Percentiles rank a stretch among this genome's conserved stretches.
Evolutionary conservation across 768 basidiomycete species (phyloP).

Genomic region (Clitopilus passeckerianus): DNA sequence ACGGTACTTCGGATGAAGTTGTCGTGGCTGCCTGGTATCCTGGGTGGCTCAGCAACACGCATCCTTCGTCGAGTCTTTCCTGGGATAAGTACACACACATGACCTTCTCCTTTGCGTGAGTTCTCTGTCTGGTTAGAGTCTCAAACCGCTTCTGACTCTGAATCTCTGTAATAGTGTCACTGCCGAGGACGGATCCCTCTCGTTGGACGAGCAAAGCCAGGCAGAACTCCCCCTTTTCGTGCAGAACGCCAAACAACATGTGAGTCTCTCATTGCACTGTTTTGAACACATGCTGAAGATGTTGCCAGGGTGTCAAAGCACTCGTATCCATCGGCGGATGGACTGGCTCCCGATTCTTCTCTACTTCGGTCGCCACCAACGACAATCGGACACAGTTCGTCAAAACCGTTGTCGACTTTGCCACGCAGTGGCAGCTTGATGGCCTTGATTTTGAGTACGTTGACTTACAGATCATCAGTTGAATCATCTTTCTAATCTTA

Average conservation of each 20-base stretch:
- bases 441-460: conserved; percentile 53
- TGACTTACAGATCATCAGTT: not conserved
- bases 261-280: conserved; percentile 12
- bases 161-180: conserved; percentile 27
- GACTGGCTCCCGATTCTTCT: conserved; percentile 61
- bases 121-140: not conserved
- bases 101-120: conserved; percentile 47
- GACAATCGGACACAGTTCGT: conserved; percentile 60
- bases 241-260: conserved; percentile 34
- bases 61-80: conserved; percentile 38
- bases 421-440: conserved; percentile 44
- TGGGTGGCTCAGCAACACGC: conserved; percentile 38
- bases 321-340: conserved; percentile 67
- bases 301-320: conserved; percentile 46
- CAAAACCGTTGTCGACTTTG: conserved; percentile 48
- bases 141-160: not conserved
- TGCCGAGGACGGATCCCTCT: conserved; percentile 23
- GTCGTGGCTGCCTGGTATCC: conserved; percentile 54
- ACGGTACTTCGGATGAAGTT: conserved; percentile 20
- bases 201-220: conserved; percentile 37
- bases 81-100: conserved; percentile 51
- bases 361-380: conserved; percentile 50
- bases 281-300: not conserved
- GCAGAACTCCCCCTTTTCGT: conserved; percentile 53
- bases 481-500: not conserved